Evolutionary conservation across 108 stramenopile species (phyloP), one percentile per base, ranked within the genome.

Genomic region (Nitzschia sp.): DNA sequence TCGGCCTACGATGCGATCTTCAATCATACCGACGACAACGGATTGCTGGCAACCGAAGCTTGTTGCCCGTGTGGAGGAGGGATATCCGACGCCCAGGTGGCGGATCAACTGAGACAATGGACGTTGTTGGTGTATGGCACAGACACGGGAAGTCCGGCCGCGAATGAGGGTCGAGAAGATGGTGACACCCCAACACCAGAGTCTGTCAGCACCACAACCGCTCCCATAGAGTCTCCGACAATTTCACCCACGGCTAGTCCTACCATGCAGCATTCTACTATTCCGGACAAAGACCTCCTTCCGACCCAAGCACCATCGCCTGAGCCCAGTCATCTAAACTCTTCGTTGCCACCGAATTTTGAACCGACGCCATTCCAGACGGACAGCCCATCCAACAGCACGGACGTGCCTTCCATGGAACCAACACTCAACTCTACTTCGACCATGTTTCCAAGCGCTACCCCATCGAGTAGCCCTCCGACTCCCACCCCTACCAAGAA

Each of bases 41-140:
- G 61, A 4, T 0, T 0, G 2, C 25, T 17, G 17, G 36, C 54
- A 1, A 64, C 45, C 8, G 72, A 75, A 34, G 77, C 77, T 66
- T 78, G 77, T 33, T 78, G 77, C 54, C 32, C 30, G 26, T 78
- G 77, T 55, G 77, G 77, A 0, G 77, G 77, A 42, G 74, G 74
- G 3, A 18, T 58, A 19, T 17, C 47, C 19, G n/a, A 19, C 0
- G 28, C 9, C 30, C 9, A 15, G 0, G 24, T 45, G 1, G 8
- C 25, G 45, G 42, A 63, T 46, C 24, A 45, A 26, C 42, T 63
- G 26, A 36, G 61, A 38, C 31, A 63, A 11, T 63, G 61, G 61
- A 46, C 38, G 6, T 25, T 63, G 38, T 21, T 63, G 15, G 32
- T 63, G 24, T 63, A 63, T 45, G 61, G 61, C 17, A 18, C 38